Percentiles rank a stretch among this genome's conserved stretches.
Conservation (phyloP, 345 rosid species). For the Salix dunnii region DNA sequence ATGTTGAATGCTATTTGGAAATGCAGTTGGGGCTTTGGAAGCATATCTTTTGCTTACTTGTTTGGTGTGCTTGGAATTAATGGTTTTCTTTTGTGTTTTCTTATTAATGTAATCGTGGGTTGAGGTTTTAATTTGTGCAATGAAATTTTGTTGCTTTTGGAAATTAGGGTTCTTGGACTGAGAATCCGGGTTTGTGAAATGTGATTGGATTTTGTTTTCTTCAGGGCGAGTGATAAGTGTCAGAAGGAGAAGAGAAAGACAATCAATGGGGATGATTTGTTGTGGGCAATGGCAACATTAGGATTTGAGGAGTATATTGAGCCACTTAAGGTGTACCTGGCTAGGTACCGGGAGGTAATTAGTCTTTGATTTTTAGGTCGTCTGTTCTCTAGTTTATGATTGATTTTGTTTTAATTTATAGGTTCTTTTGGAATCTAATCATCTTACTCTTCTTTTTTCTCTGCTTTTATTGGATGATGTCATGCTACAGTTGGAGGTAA, state of each 20-base stretch:
- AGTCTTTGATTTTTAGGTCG: not conserved
- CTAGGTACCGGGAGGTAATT: constrained; percentile 55
- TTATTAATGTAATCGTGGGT: not conserved
- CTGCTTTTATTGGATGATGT: constrained; percentile 19
- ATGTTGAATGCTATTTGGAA: not conserved
- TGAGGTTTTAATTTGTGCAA: not conserved
- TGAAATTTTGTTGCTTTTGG: constrained; percentile 4
- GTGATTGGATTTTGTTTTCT: constrained; percentile 13
- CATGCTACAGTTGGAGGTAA: constrained; percentile 67
- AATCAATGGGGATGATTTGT: constrained; percentile 69
- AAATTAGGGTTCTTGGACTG: not conserved
- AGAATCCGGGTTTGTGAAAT: not conserved
- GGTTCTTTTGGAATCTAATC: constrained; percentile 6
- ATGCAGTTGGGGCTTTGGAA: not conserved
- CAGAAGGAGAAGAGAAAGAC: constrained; percentile 75
- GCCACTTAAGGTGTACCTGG: constrained; percentile 56
- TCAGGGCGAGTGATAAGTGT: constrained; percentile 69
- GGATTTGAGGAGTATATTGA: constrained; percentile 74
- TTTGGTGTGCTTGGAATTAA: not conserved
- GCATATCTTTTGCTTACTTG: not conserved
- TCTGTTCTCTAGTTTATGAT: not conserved
- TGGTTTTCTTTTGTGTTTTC: not conserved
- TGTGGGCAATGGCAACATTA: constrained; percentile 78
- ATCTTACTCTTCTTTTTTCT: not conserved
- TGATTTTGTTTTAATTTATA: not conserved